A percentile compares a stretch with the other conserved stretches of the same genome.
Evolutionary conservation across 2,329 filamentous ascomycete genomes (phyloP).

Genomic region (Neofusicoccum umdonicola): DNA sequence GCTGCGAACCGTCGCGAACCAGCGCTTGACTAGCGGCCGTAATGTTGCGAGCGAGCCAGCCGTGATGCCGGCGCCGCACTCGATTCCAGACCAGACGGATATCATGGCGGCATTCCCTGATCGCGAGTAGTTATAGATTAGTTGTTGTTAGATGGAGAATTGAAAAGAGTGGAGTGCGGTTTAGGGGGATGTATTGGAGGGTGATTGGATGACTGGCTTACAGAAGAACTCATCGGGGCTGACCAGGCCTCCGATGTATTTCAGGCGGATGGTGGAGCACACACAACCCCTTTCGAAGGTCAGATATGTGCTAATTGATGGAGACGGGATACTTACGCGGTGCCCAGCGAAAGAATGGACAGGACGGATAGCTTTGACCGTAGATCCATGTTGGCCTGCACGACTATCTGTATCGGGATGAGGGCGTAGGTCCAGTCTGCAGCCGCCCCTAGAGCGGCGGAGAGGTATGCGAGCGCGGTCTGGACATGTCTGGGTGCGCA

Average conservation of each 20-base stretch:
- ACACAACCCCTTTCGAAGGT: constrained; percentile 47
- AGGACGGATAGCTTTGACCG: constrained; percentile 54
- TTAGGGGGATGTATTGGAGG: background rate
- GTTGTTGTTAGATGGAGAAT: too few relatives aligned
- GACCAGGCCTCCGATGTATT: constrained; percentile 42
- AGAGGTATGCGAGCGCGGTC: constrained; percentile 50
- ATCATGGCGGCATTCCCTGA: constrained; percentile 45
- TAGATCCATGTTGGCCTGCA: constrained; percentile 54
- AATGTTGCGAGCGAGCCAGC: constrained; percentile 53
- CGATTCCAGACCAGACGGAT: constrained; percentile 41
- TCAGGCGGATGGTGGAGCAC: constrained; percentile 53
- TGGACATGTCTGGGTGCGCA: constrained; percentile 49
- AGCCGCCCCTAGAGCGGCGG: constrained; percentile 30
- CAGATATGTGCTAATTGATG: constrained; percentile 12
- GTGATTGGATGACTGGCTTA: constrained; percentile 24
- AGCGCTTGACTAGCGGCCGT: constrained; percentile 44
- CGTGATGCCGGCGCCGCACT: constrained; percentile 40
- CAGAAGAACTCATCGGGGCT: constrained; percentile 46
- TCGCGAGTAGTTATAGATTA: too few relatives aligned
- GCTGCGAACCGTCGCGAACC: constrained; percentile 1
- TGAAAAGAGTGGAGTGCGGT: too few relatives aligned
- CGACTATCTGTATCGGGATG: constrained; percentile 50
- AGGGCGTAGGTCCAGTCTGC: constrained; percentile 33
- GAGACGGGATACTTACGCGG: constrained; percentile 25
- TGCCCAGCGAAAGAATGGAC: constrained; percentile 51